Base-by-base conservation (phyloP, 208 protist genomes). In the Trypanosoma rangeli region DNA sequence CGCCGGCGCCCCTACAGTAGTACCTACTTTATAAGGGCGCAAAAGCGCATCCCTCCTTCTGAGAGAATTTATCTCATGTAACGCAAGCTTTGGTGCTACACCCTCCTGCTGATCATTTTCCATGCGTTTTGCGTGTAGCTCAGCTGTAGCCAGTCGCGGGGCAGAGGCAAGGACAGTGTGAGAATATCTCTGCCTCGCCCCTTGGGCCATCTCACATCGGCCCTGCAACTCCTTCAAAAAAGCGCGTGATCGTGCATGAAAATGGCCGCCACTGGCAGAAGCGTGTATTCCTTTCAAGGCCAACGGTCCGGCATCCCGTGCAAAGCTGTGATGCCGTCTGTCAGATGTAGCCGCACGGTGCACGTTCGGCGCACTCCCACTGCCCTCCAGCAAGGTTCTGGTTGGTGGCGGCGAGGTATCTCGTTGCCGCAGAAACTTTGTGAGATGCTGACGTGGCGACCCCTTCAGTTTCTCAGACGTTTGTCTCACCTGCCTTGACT, bases 211-310 rank as follows among this genome's bases (percentile, higher is more conserved):
- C 1, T 59, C 63, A 22, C 31, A 33, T 28, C 28, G 48, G 12
- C 49, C 37, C 29, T 68, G 28, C 22, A 68, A 33, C 29, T 58
- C 52, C 52, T 59, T 42, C n/a, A 68, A 3, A 31, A 68, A 58
- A 20, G 1, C 5, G 0, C 52, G 63, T 59, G 50, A 59, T 33
- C 39, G 33, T 33, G 54, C 42, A 44, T 60, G 35, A 31, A 68
- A 59, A 3, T 46, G 0, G 29, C 4, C 49, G 12, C 9, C 31
- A 9, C 2, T 3, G 22, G 31, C n/a, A 29, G 48, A 50, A 0
- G 22, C 12, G 3, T 3, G 16, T 15, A 4, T 12, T n/a, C 3
- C 13, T 20, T 26, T 39, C 1, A 35, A 26, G 46, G 5, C 28
- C 24, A 39, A n/a, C 5, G 5, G 44, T 18, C 9, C 48, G 31